phyloP scores from a whole-genome alignment of 768 basidiomycete species.

The Gloeostereum incarnatum region DNA sequence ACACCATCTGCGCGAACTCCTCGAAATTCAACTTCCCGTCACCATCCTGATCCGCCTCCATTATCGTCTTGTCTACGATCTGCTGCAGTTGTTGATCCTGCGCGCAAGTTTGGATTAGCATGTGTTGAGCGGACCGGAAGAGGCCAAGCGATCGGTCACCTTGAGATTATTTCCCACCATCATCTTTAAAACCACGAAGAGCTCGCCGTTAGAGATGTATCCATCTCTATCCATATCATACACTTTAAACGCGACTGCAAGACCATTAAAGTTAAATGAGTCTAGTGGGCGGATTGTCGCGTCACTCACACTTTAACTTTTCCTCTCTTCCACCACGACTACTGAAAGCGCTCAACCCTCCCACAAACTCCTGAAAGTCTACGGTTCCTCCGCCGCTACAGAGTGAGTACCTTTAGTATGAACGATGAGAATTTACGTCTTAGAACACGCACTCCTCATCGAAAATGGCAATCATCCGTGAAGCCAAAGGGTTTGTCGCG shows the following conservation, averaged over 20 bases:
- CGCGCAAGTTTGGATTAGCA: background rate
- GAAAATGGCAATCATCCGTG: slow-evolving; percentile 98
- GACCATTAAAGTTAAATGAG: slow-evolving; percentile 4
- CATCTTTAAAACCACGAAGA: slow-evolving; percentile 98
- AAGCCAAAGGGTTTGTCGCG: slow-evolving; percentile 93
- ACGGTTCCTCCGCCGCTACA: slow-evolving; percentile 97
- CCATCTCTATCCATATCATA: slow-evolving; percentile 99
- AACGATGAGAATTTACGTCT: slow-evolving; percentile 1
- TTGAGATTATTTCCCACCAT: slow-evolving; percentile 99
- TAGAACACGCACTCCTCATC: slow-evolving; percentile 83
- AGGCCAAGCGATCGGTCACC: slow-evolving; percentile 30
- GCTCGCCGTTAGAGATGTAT: slow-evolving; percentile 96
- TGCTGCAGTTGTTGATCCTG: slow-evolving; percentile 98
- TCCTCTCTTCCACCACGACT: slow-evolving; percentile 95
- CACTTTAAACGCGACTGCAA: slow-evolving; percentile 94
- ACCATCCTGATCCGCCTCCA: slow-evolving; percentile 98
- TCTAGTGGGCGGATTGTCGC: slow-evolving; percentile 1
- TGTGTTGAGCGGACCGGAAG: background rate
- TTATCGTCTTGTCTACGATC: slow-evolving; percentile 99
- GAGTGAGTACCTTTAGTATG: slow-evolving; percentile 5
- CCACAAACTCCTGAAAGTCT: slow-evolving; percentile 99
- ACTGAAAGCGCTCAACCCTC: slow-evolving; percentile 95
- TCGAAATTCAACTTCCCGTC: slow-evolving; percentile 97
- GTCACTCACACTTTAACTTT: slow-evolving; percentile 83
- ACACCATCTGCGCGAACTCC: slow-evolving; percentile 94